phyloP scores from a whole-genome alignment of 1,139 yeast species.

The Pneumocystis jirovecii region DNA sequence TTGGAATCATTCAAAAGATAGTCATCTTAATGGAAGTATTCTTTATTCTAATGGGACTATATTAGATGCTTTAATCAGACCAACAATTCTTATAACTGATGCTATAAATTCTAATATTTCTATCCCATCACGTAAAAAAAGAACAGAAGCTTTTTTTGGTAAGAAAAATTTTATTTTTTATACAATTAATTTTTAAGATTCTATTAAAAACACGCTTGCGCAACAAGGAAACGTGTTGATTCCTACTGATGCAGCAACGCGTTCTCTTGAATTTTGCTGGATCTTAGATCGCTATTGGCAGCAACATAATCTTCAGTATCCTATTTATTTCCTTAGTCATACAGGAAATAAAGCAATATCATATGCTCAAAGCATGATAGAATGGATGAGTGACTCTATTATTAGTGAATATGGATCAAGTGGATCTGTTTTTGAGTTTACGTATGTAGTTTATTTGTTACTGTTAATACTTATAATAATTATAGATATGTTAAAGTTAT shows the following conservation, averaged over 20 bases:
- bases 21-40: slow-evolving; percentile 70
- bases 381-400: slow-evolving; percentile 82
- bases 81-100: slow-evolving; percentile 72
- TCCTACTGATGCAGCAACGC: slow-evolving; percentile 73
- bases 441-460: neutral
- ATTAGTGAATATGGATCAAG: slow-evolving; percentile 69
- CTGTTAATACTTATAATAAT: neutral
- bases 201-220: slow-evolving; percentile 50
- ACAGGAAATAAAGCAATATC: slow-evolving; percentile 67
- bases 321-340: slow-evolving; percentile 60
- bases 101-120: slow-evolving; percentile 36
- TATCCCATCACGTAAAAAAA: slow-evolving; percentile 34
- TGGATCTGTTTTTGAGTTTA: slow-evolving; percentile 50
- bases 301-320: slow-evolving; percentile 34
- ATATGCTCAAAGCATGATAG: slow-evolving; percentile 77
- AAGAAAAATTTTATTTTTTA: slow-evolving; percentile 25
- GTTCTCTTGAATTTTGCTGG: slow-evolving; percentile 66
- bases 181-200: neutral
- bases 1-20: slow-evolving; percentile 89
- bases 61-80: slow-evolving; percentile 51
- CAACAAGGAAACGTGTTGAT: slow-evolving; percentile 61
- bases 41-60: slow-evolving; percentile 42
- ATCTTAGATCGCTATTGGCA: slow-evolving; percentile 46
- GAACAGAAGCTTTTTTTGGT: slow-evolving; percentile 43
- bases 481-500: slow-evolving; percentile 34